Base-by-base conservation (phyloP, 1,284 basidiomycete genomes). In the Pseudozyma sp. region DNA sequence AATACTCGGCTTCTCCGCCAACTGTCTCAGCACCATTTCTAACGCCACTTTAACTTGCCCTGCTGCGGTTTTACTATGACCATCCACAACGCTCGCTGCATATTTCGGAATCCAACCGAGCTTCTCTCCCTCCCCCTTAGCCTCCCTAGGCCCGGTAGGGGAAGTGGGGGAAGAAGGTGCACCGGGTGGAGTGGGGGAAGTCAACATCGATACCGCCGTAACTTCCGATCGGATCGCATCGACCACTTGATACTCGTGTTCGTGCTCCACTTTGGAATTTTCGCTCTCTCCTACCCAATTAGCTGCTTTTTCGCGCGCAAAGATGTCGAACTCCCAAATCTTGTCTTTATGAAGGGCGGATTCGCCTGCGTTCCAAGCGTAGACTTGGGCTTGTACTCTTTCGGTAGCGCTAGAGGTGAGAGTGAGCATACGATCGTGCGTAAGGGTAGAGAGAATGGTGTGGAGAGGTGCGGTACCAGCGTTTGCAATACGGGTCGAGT, bases 241-340 rank as follows among this genome's bases (percentile, higher is more conserved):
- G 35, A 76, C 73, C 4, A 71, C 13, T 31, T 76, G 64, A 49
- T 76, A 76, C 56, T 76, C 73, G 40, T 65, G 58, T 54, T 76
- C 65, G 53, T 71, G 66, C 39, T 71, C 65, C n/a, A 65, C 65
- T 45, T 58, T 42, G 25, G 25, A 31, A 3, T 3, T 31, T 31
- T 31, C 25, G 16, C 25, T 61, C 8, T 61, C 56, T 1, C 72
- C 70, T 2, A 76, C 54, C 76, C 76, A 78, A 35, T 65, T 55
- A 11, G 35, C 35, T 1, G 76, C 76, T 18, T 78, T 61, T 0
- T 48, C 48, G 7, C 59, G 44, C 0, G 70, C 71, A 43, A 80
- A 80, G 6, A 42, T 47, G 45, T 71, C 78, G 52, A 80, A 80
- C 48, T 70, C 54, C 78, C 78, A 80, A 1, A 71, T 43, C 16